Conservation (phyloP, 495 filamentous ascomycete species). For the Hypoxylon lenormandii region DNA sequence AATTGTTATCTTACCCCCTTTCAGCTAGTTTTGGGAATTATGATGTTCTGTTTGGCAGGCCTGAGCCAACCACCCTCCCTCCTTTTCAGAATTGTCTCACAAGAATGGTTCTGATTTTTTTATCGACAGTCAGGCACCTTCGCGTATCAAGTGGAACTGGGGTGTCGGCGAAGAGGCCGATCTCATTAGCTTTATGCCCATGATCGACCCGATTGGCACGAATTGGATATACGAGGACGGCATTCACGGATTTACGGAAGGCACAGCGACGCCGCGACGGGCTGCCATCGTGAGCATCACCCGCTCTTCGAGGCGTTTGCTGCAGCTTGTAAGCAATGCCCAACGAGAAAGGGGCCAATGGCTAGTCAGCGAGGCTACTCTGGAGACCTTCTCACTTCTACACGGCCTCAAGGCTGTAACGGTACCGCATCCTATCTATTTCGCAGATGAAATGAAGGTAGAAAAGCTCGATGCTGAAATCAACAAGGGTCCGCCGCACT, state of each 20-base stretch:
- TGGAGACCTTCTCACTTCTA: conserved; percentile 75
- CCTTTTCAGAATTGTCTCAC: neutral
- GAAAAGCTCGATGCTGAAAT: conserved; percentile 11
- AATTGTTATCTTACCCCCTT: neutral
- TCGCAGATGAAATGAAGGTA: conserved; percentile 4
- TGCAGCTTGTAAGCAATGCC: conserved; percentile 50
- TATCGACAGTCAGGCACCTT: conserved; percentile 59
- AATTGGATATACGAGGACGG: conserved; percentile 81
- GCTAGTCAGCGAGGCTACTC: conserved; percentile 79
- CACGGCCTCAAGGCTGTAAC: conserved; percentile 87
- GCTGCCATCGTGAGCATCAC: conserved; percentile 78
- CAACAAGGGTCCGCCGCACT: conserved; percentile 2
- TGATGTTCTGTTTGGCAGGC: too few relatives aligned
- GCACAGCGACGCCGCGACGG: too few relatives aligned
- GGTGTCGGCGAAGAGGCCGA: conserved; percentile 83
- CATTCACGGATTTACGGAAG: conserved; percentile 74
- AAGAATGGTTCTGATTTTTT: neutral
- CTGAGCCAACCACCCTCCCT: neutral
- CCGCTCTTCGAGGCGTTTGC: conserved; percentile 74
- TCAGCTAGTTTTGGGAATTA: too few relatives aligned
- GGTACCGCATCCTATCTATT: conserved; percentile 75
- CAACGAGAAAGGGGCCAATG: conserved; percentile 48
- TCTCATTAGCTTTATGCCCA: conserved; percentile 81
- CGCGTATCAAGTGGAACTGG: conserved; percentile 74
- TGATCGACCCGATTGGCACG: conserved; percentile 80